Evolutionary conservation across 768 basidiomycete genomes (phyloP).

Genomic region (Cubamyces sp.): DNA sequence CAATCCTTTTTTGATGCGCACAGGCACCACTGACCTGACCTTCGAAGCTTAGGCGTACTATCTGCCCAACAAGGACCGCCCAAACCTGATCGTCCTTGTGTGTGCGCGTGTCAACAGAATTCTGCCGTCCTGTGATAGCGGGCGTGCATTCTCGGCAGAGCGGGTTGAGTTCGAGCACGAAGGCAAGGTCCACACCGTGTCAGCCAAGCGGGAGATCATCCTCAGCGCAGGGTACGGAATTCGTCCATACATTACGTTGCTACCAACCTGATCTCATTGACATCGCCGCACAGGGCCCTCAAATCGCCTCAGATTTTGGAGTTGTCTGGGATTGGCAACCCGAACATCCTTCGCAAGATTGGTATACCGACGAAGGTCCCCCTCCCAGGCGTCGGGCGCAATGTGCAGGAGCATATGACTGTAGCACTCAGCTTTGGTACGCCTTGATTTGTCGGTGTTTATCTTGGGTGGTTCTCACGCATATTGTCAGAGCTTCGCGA

Average conservation of each 20-base stretch:
- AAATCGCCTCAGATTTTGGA: conserved; percentile 52
- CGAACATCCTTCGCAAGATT: conserved; percentile 42
- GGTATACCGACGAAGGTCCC: conserved; percentile 46
- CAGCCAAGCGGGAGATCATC: conserved; percentile 55
- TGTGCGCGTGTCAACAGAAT: conserved; percentile 37
- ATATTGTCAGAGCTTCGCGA: conserved; percentile 36
- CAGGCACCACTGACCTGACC: neutral
- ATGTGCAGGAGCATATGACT: conserved; percentile 55
- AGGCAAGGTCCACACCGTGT: conserved; percentile 37
- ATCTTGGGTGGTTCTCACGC: neutral
- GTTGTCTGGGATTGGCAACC: conserved; percentile 59
- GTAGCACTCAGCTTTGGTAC: conserved; percentile 34
- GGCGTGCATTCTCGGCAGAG: conserved; percentile 41
- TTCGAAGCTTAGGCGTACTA: conserved; percentile 27
- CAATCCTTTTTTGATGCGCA: neutral
- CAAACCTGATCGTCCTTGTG: conserved; percentile 37
- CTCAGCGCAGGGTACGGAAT: conserved; percentile 24
- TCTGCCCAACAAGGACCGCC: conserved; percentile 30
- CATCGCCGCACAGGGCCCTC: conserved; percentile 10
- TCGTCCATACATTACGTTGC: too few relatives aligned
- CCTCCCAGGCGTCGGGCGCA: conserved; percentile 54
- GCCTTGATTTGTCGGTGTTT: neutral
- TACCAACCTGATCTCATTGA: too few relatives aligned
- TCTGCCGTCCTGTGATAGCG: conserved; percentile 15
- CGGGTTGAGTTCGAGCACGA: conserved; percentile 50